Evolutionary conservation across 805 yeast genomes (phyloP).

Genomic region (Ogataea siamensis): DNA sequence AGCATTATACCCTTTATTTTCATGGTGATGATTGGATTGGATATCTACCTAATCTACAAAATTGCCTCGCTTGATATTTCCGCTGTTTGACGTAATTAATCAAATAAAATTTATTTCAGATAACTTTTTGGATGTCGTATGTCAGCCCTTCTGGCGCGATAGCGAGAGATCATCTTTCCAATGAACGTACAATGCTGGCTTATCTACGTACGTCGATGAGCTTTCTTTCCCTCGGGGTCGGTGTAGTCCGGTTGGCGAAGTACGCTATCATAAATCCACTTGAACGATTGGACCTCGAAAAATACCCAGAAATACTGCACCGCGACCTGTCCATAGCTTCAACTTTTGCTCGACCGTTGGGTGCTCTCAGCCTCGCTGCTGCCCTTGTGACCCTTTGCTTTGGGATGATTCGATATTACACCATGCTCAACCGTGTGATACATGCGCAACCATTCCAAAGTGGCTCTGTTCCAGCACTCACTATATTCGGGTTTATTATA

Average conservation of each 20-base stretch:
- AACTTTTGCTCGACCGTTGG: conserved; percentile 25
- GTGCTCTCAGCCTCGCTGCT: conserved; percentile 36
- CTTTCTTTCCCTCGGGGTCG: conserved; percentile 52
- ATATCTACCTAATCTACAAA: conserved; percentile 5
- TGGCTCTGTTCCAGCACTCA: conserved; percentile 41
- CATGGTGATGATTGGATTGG: conserved; percentile 8
- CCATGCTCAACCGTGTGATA: conserved; percentile 41
- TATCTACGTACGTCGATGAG: conserved; percentile 57
- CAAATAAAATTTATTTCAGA: too few species aligned
- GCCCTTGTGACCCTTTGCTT: conserved; percentile 43
- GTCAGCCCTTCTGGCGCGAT: conserved; percentile 39
- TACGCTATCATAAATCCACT: conserved; percentile 27
- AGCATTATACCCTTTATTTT: conserved; percentile 10
- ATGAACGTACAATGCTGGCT: conserved; percentile 60
- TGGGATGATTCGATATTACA: conserved; percentile 46
- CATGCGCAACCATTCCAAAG: conserved; percentile 27
- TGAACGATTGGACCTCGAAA: conserved; percentile 3
- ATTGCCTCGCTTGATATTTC: conserved; percentile 6
- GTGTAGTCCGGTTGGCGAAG: conserved; percentile 50
- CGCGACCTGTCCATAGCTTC: conserved; percentile 15
- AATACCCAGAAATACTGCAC: conserved; percentile 6
- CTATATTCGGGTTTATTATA: conserved; percentile 33
- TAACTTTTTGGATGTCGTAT: too few species aligned
- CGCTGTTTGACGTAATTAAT: conserved; percentile 1
- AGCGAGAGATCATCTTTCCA: conserved; percentile 60